Evolutionary conservation across 2,329 filamentous ascomycete genomes (phyloP).

Genomic region (Fusarium scirpi): DNA sequence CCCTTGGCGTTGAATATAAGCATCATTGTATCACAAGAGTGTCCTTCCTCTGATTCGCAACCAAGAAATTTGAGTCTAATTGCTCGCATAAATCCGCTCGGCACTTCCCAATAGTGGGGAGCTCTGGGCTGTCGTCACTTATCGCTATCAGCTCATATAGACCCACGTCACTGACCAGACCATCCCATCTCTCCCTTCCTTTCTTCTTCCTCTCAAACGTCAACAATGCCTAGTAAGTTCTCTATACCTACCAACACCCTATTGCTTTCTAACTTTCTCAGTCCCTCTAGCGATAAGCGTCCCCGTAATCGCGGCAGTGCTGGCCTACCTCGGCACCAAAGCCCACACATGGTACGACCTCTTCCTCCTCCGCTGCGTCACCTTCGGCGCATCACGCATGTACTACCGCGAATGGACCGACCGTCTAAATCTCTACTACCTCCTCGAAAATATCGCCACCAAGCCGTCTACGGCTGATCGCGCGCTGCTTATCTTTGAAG

Average conservation of each 20-base stretch:
- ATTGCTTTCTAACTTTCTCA: constrained; percentile 39
- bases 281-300: constrained; percentile 66
- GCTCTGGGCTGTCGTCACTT: constrained; percentile 32
- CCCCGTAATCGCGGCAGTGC: constrained; percentile 72
- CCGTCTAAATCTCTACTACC: constrained; percentile 79
- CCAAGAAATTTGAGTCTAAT: not conserved
- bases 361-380: constrained; percentile 66
- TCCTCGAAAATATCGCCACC: constrained; percentile 74
- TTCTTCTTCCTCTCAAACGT: not conserved
- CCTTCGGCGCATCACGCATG: constrained; percentile 59
- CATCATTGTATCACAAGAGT: not conserved
- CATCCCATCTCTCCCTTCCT: not conserved
- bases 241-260: not conserved
- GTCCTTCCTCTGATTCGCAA: not conserved
- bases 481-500: constrained; percentile 75
- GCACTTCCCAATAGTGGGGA: constrained; percentile 30
- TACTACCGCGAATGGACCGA: constrained; percentile 66
- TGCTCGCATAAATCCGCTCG: constrained; percentile 9
- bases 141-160: constrained; percentile 38
- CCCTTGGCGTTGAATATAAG: not conserved
- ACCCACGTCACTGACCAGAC: constrained; percentile 28
- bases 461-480: constrained; percentile 63
- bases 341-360: constrained; percentile 75
- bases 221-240: constrained; percentile 37
- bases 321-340: constrained; percentile 84